A percentile compares a stretch with the other conserved stretches of the same genome.
phyloP scores from a whole-genome alignment of 1,284 basidiomycete species.

The Cutaneotrichosporon cutaneum region DNA sequence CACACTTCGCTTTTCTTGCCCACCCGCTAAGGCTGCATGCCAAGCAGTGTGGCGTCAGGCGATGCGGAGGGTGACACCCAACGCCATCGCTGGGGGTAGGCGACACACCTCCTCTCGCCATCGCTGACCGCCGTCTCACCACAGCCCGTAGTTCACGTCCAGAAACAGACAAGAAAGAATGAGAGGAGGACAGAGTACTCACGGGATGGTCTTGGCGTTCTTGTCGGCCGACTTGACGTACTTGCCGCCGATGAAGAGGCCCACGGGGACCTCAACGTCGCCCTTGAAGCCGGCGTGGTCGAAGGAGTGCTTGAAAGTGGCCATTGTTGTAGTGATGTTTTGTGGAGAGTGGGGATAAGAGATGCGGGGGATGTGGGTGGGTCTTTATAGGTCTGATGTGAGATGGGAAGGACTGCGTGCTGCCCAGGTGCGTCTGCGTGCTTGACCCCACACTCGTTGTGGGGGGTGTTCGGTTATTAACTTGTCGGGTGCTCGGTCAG shows the following conservation, averaged over 20 bases:
- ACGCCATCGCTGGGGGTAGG: neutral
- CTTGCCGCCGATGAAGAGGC: slow-evolving; percentile 79
- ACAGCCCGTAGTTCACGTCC: neutral
- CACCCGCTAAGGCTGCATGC: neutral
- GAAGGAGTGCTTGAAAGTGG: slow-evolving; percentile 62
- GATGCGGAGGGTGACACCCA: no score
- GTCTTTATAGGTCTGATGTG: slow-evolving; percentile 15
- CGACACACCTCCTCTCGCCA: neutral
- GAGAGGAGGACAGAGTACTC: slow-evolving; percentile 26
- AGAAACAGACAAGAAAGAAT: neutral
- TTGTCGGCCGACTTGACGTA: slow-evolving; percentile 69
- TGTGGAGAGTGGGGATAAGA: slow-evolving; percentile 8
- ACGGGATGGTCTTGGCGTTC: slow-evolving; percentile 48
- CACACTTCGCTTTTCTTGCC: neutral
- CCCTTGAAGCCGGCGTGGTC: slow-evolving; percentile 66
- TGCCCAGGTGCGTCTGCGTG: no score
- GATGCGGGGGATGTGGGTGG: neutral
- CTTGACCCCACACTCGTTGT: neutral
- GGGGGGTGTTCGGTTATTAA: slow-evolving; percentile 13
- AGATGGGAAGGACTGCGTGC: neutral
- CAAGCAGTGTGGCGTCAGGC: neutral
- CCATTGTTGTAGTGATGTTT: slow-evolving; percentile 13
- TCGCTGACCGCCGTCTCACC: neutral
- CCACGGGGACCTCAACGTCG: slow-evolving; percentile 65
- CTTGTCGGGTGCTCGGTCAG: slow-evolving; percentile 16